phyloP scores from a whole-genome alignment of 768 basidiomycete species.

The Tricholomella constricta region DNA sequence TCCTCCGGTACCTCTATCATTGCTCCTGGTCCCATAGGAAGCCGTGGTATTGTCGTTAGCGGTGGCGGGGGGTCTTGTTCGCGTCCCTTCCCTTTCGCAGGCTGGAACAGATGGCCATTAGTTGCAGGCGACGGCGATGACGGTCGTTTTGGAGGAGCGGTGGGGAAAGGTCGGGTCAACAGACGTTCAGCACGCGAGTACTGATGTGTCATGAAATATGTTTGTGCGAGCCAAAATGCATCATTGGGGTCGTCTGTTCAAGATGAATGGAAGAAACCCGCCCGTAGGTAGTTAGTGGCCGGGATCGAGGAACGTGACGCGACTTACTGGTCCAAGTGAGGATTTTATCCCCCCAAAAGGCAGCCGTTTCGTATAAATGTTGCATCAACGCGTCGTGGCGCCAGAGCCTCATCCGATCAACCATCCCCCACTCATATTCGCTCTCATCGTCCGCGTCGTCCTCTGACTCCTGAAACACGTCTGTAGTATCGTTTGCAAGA shows the following conservation, averaged over 20 bases:
- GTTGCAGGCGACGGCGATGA: slow-evolving; percentile 34
- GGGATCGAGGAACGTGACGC: slow-evolving; percentile 17
- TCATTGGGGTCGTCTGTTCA: slow-evolving; percentile 88
- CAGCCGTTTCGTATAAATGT: slow-evolving; percentile 95
- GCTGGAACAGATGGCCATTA: slow-evolving; percentile 42
- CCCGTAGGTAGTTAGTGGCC: not conserved
- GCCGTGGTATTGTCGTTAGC: slow-evolving; percentile 44
- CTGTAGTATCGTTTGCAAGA: slow-evolving; percentile 75
- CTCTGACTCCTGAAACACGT: slow-evolving; percentile 71
- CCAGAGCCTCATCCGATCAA: slow-evolving; percentile 97
- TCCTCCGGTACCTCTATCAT: slow-evolving; percentile 70
- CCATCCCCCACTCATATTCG: slow-evolving; percentile 77
- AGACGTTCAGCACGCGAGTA: slow-evolving; percentile 93
- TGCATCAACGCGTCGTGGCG: slow-evolving; percentile 98
- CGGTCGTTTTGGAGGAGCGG: slow-evolving; percentile 43
- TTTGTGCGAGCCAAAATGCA: slow-evolving; percentile 99
- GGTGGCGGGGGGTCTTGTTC: slow-evolving; percentile 46
- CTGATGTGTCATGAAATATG: slow-evolving; percentile 93
- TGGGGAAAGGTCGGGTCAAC: slow-evolving; percentile 83
- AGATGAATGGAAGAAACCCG: slow-evolving; percentile 2
- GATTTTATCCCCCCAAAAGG: slow-evolving; percentile 99
- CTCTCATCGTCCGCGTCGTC: slow-evolving; percentile 61
- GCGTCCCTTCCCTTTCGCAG: slow-evolving; percentile 63
- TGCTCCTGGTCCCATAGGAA: slow-evolving; percentile 73
- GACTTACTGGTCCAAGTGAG: slow-evolving; percentile 90